These are phyloP conservation scores for Sphaerulina musiva DNA, from an alignment of 2,329 filamentous ascomycete genomes.

Conservation along the genomic window DNA sequence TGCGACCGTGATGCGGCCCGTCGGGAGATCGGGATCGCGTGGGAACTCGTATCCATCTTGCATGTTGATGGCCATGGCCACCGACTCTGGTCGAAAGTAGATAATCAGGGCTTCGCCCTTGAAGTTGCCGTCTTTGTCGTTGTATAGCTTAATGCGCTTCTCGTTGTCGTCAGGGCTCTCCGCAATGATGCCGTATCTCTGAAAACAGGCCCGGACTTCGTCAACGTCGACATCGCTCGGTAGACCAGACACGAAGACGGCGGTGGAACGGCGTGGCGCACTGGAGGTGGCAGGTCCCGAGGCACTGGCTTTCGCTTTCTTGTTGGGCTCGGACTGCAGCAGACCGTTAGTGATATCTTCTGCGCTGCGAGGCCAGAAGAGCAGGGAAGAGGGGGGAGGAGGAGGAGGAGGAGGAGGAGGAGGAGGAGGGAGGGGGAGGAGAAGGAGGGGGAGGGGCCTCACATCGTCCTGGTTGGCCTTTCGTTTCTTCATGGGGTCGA, in stretches of 20 bases:
- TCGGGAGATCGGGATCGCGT: conserved; percentile 57
- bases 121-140: conserved; percentile 71
- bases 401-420: too few species aligned
- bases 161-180: conserved; percentile 86
- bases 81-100: conserved; percentile 93
- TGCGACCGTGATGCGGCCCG: conserved; percentile 51
- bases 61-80: conserved; percentile 73
- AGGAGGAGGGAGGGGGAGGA: too few species aligned
- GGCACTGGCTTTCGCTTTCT: conserved; percentile 18
- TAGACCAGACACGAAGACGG: conserved; percentile 84
- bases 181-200: conserved; percentile 83
- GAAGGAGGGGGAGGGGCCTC: not conserved
- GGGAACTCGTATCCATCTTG: conserved; percentile 75
- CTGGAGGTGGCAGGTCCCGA: conserved; percentile 3
- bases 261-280: conserved; percentile 62
- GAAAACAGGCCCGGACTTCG: conserved; percentile 80
- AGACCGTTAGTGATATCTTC: conserved; percentile 3
- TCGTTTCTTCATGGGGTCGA: conserved; percentile 36
- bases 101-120: conserved; percentile 88
- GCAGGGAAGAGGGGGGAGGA: too few species aligned
- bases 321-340: conserved; percentile 12
- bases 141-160: conserved; percentile 90
- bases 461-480: conserved; percentile 36
- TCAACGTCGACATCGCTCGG: conserved; percentile 70
- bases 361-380: not conserved